Evolutionary conservation across 202 grass and related monocot genomes (phyloP), one percentile per base, ranked within the genome.

Genomic region (Panicum virgatum): DNA sequence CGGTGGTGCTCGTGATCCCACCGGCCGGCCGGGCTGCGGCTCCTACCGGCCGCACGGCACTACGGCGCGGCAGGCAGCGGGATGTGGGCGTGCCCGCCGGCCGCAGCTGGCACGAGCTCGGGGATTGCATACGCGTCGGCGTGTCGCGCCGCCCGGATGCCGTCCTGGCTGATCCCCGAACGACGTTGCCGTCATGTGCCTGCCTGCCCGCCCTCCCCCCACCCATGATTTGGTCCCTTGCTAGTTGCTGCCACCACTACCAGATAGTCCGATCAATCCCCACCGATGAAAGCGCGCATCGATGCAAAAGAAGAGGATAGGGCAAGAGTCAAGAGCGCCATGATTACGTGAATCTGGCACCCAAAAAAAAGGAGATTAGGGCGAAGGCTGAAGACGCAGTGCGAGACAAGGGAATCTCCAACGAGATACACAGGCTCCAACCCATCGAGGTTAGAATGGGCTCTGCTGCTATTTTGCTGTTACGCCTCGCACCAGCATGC

Each of bases 351-450:
- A 34, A 34, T 34, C 32, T 30, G 2, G 29, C n/a, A n/a, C n/a
- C 29, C 29, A 30, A 30, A 30, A 30, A 30, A 30, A 30, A 30
- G n/a, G n/a, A 30, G 29, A 30, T 30, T 30, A 30, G 1, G 29
- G 29, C 1, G 2, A 2, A 30, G 29, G 4, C 3, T 34, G 32
- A 23, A 46, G 29, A 84, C 52, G 2, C 3, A 48, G 34, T 0
- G 50, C 25, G 13, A 26, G 72, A 69, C 73, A 39, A 77, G 73
- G 32, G 72, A 59, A 77, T 84, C 73, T 48, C 26, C 52, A 51
- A 68, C 54, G 51, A 60, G 25, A 60, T 43, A 66, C 11, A 4
- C 9, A 25, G 42, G 44, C 57, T 73, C 58, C 48, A 19, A 72
- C 8, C 6, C 5, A 46, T 16, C 10, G 62, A 37, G 12, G 22